Base-by-base conservation (phyloP, 2,329 filamentous ascomycete species). In the Tolypocladium endophyticum region DNA sequence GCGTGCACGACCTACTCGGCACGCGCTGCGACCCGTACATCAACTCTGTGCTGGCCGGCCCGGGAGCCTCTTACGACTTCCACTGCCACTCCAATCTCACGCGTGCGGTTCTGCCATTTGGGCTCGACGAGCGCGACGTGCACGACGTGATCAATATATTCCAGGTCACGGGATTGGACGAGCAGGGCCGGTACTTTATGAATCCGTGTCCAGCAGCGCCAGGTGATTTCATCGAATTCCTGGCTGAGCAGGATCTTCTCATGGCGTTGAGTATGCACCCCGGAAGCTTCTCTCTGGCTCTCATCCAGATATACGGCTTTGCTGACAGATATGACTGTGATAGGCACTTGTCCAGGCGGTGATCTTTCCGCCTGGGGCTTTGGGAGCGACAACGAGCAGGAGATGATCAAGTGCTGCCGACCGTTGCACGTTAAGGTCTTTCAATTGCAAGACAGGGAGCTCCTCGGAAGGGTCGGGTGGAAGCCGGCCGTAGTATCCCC, bases 91-190 rank as follows among this genome's bases (percentile, higher is more conserved):
- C 87, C 1, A 95, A 95, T 70, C 80, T 95, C 14, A 85, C 84
- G 1, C 83, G 90, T 4, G 88, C 90, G 0, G 83, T 94, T 2
- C 62, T 86, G 1, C 86, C 87, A 0, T 86, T 79, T 62, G 88
- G 89, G 0, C 71, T 94, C 50, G 80, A 77, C 6, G 90, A 94
- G 72, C 77, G 78, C 36, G 89, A 94, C 68, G 84, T 94, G 1
- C 90, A 95, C 67, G 90, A 95, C 70, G 90, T 95, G 0, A 79
- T 95, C 58, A 95, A 95, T 68, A 78, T 95, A 3, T 94, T 95
- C 69, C 90, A 95, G 71, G 89, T 92, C 8, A 94, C 90, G 0
- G 89, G 90, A 0, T 70, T 94, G 55, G 87, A 94, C 66, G 77
- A 82, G 58, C 68, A 87, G 61, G 89, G 88, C 0, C 81, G 85